Evolutionary conservation across 2,329 filamentous ascomycete genomes (phyloP).

Genomic region (Penicillium sp.): DNA sequence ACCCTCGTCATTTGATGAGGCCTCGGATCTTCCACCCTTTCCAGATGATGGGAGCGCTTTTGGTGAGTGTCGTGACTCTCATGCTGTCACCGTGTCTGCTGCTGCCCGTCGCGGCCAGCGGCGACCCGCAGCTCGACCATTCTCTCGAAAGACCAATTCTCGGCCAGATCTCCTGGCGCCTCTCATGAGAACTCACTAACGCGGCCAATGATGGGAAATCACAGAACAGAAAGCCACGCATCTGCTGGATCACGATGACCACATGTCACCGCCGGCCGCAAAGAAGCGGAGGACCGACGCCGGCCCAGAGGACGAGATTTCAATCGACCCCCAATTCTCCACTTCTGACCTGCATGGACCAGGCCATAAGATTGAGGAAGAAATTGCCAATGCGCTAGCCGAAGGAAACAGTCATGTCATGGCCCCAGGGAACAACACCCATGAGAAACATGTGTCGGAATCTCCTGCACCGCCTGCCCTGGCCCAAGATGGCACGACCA

Average conservation of each 20-base stretch:
- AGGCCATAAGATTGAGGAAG: slow-evolving; percentile 33
- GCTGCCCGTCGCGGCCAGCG: neutral
- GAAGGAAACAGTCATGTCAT: slow-evolving; percentile 25
- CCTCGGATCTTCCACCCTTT: slow-evolving; percentile 27
- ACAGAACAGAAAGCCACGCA: slow-evolving; percentile 28
- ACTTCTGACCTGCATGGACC: slow-evolving; percentile 22
- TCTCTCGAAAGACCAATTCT: neutral
- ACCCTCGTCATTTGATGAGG: slow-evolving; percentile 26
- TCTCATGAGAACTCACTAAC: neutral
- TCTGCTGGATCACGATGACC: slow-evolving; percentile 28
- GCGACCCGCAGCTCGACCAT: neutral
- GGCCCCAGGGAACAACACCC: slow-evolving; percentile 18
- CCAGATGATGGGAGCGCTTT: slow-evolving; percentile 25
- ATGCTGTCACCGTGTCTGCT: slow-evolving; percentile 1
- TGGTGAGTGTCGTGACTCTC: slow-evolving; percentile 26
- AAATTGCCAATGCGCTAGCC: slow-evolving; percentile 32
- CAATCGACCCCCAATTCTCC: slow-evolving; percentile 13
- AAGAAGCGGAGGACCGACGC: slow-evolving; percentile 39
- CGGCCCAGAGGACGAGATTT: slow-evolving; percentile 20
- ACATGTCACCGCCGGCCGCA: slow-evolving; percentile 29
- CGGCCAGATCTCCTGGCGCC: neutral
- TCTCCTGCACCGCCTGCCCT: slow-evolving; percentile 5
- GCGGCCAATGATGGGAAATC: neutral
- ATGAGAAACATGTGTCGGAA: slow-evolving; percentile 17
- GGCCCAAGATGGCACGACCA: slow-evolving; percentile 14